Evolutionary conservation across 2,329 filamentous ascomycete genomes (phyloP).

Genomic region (Ramularia endophylla): DNA sequence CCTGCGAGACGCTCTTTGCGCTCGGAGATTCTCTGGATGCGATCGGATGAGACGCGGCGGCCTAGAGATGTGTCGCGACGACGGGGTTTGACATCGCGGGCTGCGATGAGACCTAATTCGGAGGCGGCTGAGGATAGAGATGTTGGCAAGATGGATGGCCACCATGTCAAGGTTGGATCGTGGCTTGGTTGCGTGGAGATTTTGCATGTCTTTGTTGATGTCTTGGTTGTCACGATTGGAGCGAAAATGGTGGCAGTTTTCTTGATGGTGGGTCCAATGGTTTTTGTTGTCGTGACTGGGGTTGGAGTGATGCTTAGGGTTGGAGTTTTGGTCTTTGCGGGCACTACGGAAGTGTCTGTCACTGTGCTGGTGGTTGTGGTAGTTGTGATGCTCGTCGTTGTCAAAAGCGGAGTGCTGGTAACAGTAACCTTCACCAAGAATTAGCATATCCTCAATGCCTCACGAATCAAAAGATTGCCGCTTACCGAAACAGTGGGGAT

Average conservation of each 20-base stretch:
- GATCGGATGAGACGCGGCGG: slow-evolving; percentile 6
- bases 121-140: slow-evolving; percentile 15
- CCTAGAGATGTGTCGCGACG: slow-evolving; percentile 1
- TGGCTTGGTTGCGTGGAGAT: slow-evolving; percentile 18
- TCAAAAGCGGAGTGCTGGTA: slow-evolving; percentile 3
- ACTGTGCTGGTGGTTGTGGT: slow-evolving; percentile 1
- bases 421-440: slow-evolving; percentile 23
- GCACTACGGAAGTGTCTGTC: not conserved
- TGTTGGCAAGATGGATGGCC: slow-evolving; percentile 25
- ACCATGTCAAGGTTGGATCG: slow-evolving; percentile 21
- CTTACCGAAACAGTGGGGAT: slow-evolving; percentile 19
- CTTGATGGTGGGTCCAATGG: slow-evolving; percentile 25
- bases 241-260: slow-evolving; percentile 13
- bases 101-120: slow-evolving; percentile 5
- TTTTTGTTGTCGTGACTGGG: slow-evolving; percentile 20
- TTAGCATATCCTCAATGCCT: not conserved
- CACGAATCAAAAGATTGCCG: slow-evolving; percentile 13
- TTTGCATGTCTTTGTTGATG: slow-evolving; percentile 30
- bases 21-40: slow-evolving; percentile 19
- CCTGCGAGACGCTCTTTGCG: slow-evolving; percentile 23
- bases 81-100: slow-evolving; percentile 3
- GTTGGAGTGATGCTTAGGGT: slow-evolving; percentile 10
- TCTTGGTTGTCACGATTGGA: slow-evolving; percentile 20
- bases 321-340: slow-evolving; percentile 2
- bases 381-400: not conserved